Percentiles rank a stretch among this genome's conserved stretches.
phyloP scores from a whole-genome alignment of 2,329 filamentous ascomycete genomes.

The Raffaelea arxii region DNA sequence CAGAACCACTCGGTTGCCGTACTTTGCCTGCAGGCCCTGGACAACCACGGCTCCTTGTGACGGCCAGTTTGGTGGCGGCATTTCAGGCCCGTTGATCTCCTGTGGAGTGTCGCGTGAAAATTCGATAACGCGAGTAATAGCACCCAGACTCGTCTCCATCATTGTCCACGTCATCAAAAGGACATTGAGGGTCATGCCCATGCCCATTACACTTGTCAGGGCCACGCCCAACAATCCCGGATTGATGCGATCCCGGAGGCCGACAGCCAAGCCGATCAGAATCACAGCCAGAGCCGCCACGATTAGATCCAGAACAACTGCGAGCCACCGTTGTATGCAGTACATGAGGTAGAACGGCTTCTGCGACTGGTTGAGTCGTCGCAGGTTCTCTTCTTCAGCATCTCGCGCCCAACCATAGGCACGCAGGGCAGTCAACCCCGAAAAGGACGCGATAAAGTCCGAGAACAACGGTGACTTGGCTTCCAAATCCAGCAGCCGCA shows the following conservation, averaged over 20 bases:
- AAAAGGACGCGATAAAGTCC: conserved; percentile 33
- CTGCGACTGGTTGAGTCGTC: conserved; percentile 42
- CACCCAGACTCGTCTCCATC: conserved; percentile 17
- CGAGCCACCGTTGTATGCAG: conserved; percentile 45
- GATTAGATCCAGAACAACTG: conserved; percentile 25
- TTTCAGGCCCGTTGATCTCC: conserved; percentile 4
- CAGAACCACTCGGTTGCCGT: conserved; percentile 10
- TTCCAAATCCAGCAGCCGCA: conserved; percentile 41
- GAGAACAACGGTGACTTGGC: conserved; percentile 36
- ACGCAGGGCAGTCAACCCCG: conserved; percentile 37
- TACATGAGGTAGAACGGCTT: conserved; percentile 46
- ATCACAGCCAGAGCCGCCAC: conserved; percentile 24
- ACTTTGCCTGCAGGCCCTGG: conserved; percentile 3
- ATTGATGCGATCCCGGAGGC: conserved; percentile 18
- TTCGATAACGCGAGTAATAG: conserved; percentile 13
- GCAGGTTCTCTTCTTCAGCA: conserved; percentile 32
- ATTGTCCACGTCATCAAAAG: conserved; percentile 16
- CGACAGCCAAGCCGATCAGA: conserved; percentile 23
- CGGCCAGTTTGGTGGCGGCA: conserved; percentile 4
- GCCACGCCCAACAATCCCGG: conserved; percentile 21
- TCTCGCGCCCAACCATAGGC: conserved; percentile 42
- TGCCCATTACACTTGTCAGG: conserved; percentile 17
- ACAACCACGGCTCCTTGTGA: conserved; percentile 1
- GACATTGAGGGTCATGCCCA: conserved; percentile 13
- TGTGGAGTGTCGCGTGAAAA: conserved; percentile 5